Evolutionary conservation across 805 yeast species (phyloP).

Genomic region (Starmerella ratchasimensis): DNA sequence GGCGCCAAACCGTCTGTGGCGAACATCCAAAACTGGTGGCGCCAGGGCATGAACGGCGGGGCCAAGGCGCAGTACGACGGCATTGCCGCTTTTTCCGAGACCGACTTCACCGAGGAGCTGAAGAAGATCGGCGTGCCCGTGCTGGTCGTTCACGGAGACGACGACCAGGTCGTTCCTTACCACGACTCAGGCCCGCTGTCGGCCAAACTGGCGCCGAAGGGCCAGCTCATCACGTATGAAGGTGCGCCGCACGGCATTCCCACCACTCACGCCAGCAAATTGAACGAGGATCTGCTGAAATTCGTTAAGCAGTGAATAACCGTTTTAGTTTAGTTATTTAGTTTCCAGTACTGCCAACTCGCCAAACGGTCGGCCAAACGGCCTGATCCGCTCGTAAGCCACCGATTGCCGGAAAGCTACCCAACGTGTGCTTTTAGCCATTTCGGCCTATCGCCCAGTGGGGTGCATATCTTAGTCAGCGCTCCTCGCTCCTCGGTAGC

Average conservation of each 20-base stretch:
- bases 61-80: slow-evolving; percentile 3
- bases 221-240: slow-evolving; percentile 4
- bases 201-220: slow-evolving; percentile 1
- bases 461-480: no score
- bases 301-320: no score
- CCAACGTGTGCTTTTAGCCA: no score
- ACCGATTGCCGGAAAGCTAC: no score
- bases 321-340: no score
- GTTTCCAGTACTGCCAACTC: no score
- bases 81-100: slow-evolving; percentile 5
- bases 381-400: no score
- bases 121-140: slow-evolving; percentile 5
- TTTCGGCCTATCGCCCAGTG: no score
- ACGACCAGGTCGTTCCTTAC: slow-evolving; percentile 11
- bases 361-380: no score
- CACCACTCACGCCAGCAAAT: slow-evolving; percentile 20
- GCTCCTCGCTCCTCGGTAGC: no score
- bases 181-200: not conserved
- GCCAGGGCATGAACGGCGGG: slow-evolving; percentile 8
- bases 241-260: slow-evolving; percentile 13
- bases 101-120: slow-evolving; percentile 7
- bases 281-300: no score
- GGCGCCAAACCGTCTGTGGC: slow-evolving; percentile 3
- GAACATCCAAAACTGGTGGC: slow-evolving; percentile 9
- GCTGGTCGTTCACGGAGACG: slow-evolving; percentile 10